phyloP scores from a whole-genome alignment of 148 eudicot species.

The Amaranthus palmeri region DNA sequence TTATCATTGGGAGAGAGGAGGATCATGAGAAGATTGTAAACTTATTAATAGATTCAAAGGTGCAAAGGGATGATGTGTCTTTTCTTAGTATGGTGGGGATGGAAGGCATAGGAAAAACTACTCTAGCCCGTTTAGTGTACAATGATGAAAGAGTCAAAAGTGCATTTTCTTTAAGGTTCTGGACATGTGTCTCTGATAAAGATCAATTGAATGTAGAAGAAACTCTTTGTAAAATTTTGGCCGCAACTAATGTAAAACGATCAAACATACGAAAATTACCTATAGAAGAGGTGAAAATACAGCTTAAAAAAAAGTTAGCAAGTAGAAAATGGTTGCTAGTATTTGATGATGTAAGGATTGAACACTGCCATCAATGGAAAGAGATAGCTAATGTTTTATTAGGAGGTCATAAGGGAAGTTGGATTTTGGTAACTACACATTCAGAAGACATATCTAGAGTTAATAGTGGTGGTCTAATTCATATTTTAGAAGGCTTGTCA shows the following conservation, averaged over 20 bases:
- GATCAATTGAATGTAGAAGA: neutral
- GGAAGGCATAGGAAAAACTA: neutral
- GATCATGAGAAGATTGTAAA: neutral
- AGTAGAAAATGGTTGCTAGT: neutral
- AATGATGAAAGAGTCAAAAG: neutral
- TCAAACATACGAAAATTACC: neutral
- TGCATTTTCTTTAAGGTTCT: neutral
- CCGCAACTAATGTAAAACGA: neutral
- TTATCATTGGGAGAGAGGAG: slow-evolving; percentile 9
- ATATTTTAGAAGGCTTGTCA: neutral
- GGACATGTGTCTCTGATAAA: neutral
- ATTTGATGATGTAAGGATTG: neutral
- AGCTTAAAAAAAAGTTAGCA: neutral
- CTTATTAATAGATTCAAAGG: neutral
- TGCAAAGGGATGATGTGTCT: neutral
- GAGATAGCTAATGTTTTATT: neutral
- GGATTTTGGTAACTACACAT: neutral
- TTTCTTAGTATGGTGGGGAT: neutral
- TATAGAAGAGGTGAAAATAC: neutral
- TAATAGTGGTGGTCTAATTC: neutral
- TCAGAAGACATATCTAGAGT: neutral
- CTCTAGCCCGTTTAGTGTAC: neutral
- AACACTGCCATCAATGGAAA: neutral
- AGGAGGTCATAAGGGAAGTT: neutral
- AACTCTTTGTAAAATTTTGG: neutral